These are phyloP conservation scores for Simplicillium sp. DNA, from an alignment of 2,329 filamentous ascomycete genomes.

Conservation along the genomic window DNA sequence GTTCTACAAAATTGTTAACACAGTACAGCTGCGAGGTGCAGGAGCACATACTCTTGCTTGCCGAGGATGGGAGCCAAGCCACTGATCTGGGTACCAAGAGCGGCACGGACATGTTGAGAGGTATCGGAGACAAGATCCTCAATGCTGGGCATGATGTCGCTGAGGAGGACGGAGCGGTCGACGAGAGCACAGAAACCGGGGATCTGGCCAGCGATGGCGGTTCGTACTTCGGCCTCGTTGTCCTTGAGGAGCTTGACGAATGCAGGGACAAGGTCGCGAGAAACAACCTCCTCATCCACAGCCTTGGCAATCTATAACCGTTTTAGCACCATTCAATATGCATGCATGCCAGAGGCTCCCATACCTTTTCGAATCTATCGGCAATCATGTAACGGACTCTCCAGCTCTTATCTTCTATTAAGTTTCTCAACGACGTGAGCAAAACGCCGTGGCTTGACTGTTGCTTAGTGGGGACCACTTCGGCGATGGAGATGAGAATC, in stretches of 20 bases:
- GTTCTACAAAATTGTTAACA: slow-evolving; percentile 48
- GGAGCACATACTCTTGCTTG: slow-evolving; percentile 81
- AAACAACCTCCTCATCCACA: slow-evolving; percentile 93
- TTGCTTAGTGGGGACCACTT: slow-evolving; percentile 96
- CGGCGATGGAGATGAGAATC: slow-evolving; percentile 90
- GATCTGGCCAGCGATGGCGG: slow-evolving; percentile 94
- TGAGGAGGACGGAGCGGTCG: slow-evolving; percentile 77
- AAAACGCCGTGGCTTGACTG: slow-evolving; percentile 93
- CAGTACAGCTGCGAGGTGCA: background rate
- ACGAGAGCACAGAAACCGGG: slow-evolving; percentile 91
- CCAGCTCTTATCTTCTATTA: slow-evolving; percentile 99
- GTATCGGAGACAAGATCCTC: slow-evolving; percentile 94
- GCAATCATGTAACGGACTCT: slow-evolving; percentile 98
- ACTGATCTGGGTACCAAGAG: slow-evolving; percentile 92
- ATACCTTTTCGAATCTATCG: slow-evolving; percentile 92
- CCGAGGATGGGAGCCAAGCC: slow-evolving; percentile 93
- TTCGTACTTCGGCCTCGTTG: slow-evolving; percentile 93
- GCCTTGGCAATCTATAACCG: slow-evolving; percentile 79
- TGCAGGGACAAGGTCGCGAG: slow-evolving; percentile 85
- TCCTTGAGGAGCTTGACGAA: slow-evolving; percentile 98
- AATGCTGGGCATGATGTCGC: slow-evolving; percentile 93
- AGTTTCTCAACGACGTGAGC: slow-evolving; percentile 76
- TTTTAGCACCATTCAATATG: background rate
- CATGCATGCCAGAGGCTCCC: no score
- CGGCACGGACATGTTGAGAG: slow-evolving; percentile 93